These are phyloP conservation scores for Telfairia occidentalis DNA, from an alignment of 331 rosid species.

Conservation along the genomic window DNA sequence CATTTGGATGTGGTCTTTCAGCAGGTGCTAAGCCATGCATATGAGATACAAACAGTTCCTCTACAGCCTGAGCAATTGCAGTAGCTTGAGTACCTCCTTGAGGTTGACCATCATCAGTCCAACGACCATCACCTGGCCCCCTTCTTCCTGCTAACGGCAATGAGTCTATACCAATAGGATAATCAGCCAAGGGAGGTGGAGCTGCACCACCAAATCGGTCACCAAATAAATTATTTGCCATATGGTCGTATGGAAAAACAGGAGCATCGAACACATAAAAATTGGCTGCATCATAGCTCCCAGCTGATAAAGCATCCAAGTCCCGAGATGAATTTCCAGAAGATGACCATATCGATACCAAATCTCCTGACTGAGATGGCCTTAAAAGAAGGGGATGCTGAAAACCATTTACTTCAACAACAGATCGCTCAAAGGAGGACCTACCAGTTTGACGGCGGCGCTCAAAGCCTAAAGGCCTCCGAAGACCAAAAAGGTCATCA, in stretches of 20 bases:
- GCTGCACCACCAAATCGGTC: conserved; percentile 76
- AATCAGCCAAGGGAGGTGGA: conserved; percentile 89
- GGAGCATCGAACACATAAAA: conserved; percentile 98
- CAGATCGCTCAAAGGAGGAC: conserved; percentile 83
- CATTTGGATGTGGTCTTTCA: conserved; percentile 46
- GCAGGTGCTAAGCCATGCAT: conserved; percentile 41
- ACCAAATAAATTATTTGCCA: conserved; percentile 58
- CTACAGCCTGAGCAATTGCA: conserved; percentile 83
- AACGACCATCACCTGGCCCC: conserved; percentile 78
- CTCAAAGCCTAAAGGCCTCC: conserved; percentile 70
- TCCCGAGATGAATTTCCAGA: conserved; percentile 58
- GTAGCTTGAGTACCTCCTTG: conserved; percentile 80
- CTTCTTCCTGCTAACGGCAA: conserved; percentile 76
- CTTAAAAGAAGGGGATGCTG: conserved; percentile 94
- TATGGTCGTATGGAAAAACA: conserved; percentile 70
- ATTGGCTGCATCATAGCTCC: conserved; percentile 69
- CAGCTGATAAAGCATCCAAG: conserved; percentile 60
- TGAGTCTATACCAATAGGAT: conserved; percentile 90
- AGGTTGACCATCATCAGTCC: conserved; percentile 99
- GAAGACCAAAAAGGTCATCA: conserved; percentile 86
- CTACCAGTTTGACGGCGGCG: conserved; percentile 89
- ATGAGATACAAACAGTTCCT: conserved; percentile 65
- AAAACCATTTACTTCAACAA: conserved; percentile 71
- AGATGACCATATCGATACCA: conserved; percentile 72
- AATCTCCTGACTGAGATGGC: conserved; percentile 68